Base-by-base conservation (phyloP, 108 stramenopile genomes). In the Cylindrotheca fusiformis region DNA sequence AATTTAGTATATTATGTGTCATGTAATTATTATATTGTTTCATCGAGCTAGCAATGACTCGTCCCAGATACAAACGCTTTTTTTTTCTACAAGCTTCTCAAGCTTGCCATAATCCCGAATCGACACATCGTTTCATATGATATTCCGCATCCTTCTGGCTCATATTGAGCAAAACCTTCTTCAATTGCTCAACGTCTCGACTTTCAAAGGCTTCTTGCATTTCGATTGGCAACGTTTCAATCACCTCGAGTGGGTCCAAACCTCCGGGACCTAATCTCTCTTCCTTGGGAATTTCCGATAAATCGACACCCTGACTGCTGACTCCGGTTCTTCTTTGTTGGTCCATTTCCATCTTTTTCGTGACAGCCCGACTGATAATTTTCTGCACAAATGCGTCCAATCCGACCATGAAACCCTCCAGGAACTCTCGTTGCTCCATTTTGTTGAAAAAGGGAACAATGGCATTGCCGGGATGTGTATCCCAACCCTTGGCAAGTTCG, bases 151-250 rank as follows among this genome's bases (percentile, higher is more conserved):
- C 96, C 33, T 88, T 78, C 21, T 74, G 77, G 31, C 80, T 63
- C 88, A 98, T 78, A 6, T 61, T 75, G 75, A 81, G 26, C 28
- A 98, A 71, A 12, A 88, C 93, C 54, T 78, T 59, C 61, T 93
- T 86, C 55, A 98, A 69, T 58, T 69, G 63, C 22, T 87, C 84
- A 30, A 90, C 90, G 51, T 95, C 85, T 55, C 96, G 75, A 28
- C 79, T 76, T 56, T 97, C 96, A 68, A 98, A 98, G 2, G 97
- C 97, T 47, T 95, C 87, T 68, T 95, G 94, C 90, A 98, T 86
- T 12, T 61, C 74, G 32, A 52, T 60, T 4, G 96, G 96, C 31
- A 98, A 66, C 22, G 75, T 86, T 66, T 94, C 88, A 75, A 98
- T 90, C 14, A 98, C 97, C 72, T 96, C 94, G 45, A 95, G 45